Base-by-base conservation (phyloP, 371 early-diverging fungal species). In the Mortierella sp. region DNA sequence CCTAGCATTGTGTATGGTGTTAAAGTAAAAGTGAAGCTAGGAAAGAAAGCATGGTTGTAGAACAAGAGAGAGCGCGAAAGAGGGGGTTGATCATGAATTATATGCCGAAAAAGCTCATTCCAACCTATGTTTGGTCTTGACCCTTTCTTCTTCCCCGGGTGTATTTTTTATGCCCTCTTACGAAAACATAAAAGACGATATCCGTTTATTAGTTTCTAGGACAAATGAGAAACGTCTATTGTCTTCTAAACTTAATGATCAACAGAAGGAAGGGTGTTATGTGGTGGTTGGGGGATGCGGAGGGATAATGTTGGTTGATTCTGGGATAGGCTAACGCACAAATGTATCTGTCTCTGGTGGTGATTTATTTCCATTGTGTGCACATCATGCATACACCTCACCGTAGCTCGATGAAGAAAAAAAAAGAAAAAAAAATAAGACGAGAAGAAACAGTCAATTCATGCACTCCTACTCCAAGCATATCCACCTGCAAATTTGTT, bases 1-100 rank as follows among this genome's bases (percentile, higher is more conserved):
- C 71, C 45, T 44, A 79, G 61, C 79, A 79, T 79, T 41, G n/a
- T 64, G 24, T 7, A 2, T 11, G 14, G 14, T 50, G 39, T 6
- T 45, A 34, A 55, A 43, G 58, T 39, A 31, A 13, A 19, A 31
- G 50, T 47, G 16, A 47, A 47, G 16, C 22, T 24, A 24, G 2
- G 14, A 45, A 24, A 24, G 14, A 55, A 55, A 31, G 2, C 29
- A 19, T 16, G 29, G 34, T 34, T 58, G 58, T 31, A 2, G 31
- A 13, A 29, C 4, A 53, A 14, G 31, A 14, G 14, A 58, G 19
- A 53, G 29, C 13, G 47, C 14, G 19, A 19, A 47, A 19, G 34
- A 34, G 34, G 2, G 37, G n/a, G 53, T 6, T 10, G 19, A 7
- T 22, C 34, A 31, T 58, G 34, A 58, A 34, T 19, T 58, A 58